Percentiles rank a stretch among this genome's conserved stretches.
Conservation (phyloP, 768 basidiomycete species). For the Cubamyces lactineus region DNA sequence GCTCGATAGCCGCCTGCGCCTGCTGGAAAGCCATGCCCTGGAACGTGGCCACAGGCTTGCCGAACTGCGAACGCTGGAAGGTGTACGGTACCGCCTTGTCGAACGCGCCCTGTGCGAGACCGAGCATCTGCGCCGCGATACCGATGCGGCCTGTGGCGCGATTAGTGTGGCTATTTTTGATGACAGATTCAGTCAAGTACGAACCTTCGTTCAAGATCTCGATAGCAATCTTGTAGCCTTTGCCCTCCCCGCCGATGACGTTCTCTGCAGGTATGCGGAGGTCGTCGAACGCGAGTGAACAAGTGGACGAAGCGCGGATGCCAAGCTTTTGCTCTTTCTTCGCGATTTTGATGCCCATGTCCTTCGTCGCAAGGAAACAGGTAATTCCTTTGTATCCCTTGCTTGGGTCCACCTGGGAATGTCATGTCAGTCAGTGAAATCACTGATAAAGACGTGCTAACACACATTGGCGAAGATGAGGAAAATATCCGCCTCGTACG, state of each 20-base stretch:
- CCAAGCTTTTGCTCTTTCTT: conserved; percentile 99
- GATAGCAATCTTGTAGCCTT: conserved; percentile 97
- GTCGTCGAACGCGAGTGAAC: conserved; percentile 93
- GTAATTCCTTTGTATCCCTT: conserved; percentile 99
- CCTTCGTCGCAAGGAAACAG: conserved; percentile 94
- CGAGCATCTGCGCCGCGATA: conserved; percentile 98
- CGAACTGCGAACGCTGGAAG: conserved; percentile 92
- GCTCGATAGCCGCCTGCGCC: conserved; percentile 85
- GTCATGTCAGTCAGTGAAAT: background rate
- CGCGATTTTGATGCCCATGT: conserved; percentile 95
- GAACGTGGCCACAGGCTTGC: conserved; percentile 90
- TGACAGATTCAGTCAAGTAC: background rate
- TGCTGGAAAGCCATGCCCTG: conserved; percentile 97
- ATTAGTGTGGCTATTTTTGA: too few relatives aligned
- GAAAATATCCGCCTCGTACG: conserved; percentile 87
- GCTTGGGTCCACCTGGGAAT: conserved; percentile 69
- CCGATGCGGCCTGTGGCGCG: conserved; percentile 75
- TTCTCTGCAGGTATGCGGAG: conserved; percentile 85
- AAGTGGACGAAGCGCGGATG: conserved; percentile 95
- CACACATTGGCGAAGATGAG: conserved; percentile 93
- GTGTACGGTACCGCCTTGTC: conserved; percentile 95
- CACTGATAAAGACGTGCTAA: conserved; percentile 1
- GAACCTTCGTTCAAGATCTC: conserved; percentile 93
- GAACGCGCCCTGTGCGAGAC: conserved; percentile 96
- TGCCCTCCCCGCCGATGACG: conserved; percentile 88